These are phyloP conservation scores for Actinomucor elegans DNA, from an alignment of 371 early-diverging fungal genomes.

Conservation along the genomic window DNA sequence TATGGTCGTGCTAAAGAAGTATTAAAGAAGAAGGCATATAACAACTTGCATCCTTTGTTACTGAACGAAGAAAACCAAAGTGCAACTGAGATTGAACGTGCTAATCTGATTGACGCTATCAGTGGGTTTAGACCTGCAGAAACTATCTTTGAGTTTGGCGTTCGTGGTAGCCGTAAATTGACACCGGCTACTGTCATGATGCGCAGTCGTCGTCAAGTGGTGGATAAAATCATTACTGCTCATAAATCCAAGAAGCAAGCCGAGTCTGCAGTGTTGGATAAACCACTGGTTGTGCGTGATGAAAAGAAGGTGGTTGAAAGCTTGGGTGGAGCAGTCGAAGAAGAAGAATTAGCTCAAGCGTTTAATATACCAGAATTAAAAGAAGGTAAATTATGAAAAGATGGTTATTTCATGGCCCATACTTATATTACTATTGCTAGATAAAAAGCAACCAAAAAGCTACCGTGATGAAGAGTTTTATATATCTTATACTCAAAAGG, in stretches of 20 bases:
- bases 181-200: slow-evolving; percentile 75
- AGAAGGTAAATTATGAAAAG: slow-evolving; percentile 15
- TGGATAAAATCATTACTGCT: slow-evolving; percentile 61
- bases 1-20: slow-evolving; percentile 87
- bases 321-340: slow-evolving; percentile 49
- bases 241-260: slow-evolving; percentile 15
- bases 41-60: slow-evolving; percentile 79
- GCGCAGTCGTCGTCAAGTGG: slow-evolving; percentile 71
- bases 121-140: slow-evolving; percentile 83
- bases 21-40: slow-evolving; percentile 50
- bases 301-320: slow-evolving; percentile 21
- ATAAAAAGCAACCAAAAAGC: slow-evolving; percentile 19
- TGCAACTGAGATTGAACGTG: slow-evolving; percentile 58
- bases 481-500: slow-evolving; percentile 84
- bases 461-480: slow-evolving; percentile 88
- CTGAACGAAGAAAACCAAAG: slow-evolving; percentile 20
- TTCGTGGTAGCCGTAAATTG: slow-evolving; percentile 75
- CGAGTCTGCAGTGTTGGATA: slow-evolving; percentile 3
- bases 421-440: neutral
- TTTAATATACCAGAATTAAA: slow-evolving; percentile 45
- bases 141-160: slow-evolving; percentile 93
- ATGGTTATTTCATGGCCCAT: no score
- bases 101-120: slow-evolving; percentile 69
- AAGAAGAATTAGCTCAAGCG: slow-evolving; percentile 50
- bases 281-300: slow-evolving; percentile 14